These are phyloP conservation scores for Tylopilus subfusipes DNA, from an alignment of 768 basidiomycete species.

Conservation along the genomic window DNA sequence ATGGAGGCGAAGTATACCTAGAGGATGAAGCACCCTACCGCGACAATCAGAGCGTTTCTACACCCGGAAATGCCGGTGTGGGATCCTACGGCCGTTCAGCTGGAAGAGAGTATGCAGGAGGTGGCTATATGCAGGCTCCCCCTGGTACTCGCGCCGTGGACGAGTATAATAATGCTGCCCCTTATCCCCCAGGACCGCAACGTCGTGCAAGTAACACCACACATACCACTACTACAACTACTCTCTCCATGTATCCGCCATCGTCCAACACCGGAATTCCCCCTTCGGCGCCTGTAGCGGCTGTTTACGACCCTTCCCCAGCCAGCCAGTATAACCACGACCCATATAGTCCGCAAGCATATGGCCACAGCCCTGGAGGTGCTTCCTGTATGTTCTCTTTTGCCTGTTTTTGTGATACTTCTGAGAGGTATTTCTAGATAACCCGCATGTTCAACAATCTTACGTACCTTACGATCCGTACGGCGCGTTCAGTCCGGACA, in stretches of 20 bases:
- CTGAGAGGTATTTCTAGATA: constrained; percentile 40
- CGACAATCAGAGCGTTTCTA: constrained; percentile 28
- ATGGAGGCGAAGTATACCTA: constrained; percentile 53
- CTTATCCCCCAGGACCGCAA: constrained; percentile 44
- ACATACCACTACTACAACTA: constrained; percentile 39
- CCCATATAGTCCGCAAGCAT: constrained; percentile 33
- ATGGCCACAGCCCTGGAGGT: constrained; percentile 53
- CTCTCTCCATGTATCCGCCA: constrained; percentile 37
- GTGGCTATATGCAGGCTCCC: constrained; percentile 64
- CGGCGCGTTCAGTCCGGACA: constrained; percentile 36
- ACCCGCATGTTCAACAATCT: constrained; percentile 49
- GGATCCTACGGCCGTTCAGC: constrained; percentile 33
- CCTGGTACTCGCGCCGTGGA: constrained; percentile 69
- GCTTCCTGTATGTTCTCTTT: constrained; percentile 47
- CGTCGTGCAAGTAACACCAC: constrained; percentile 39
- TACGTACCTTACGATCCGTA: constrained; percentile 53
- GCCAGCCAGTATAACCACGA: constrained; percentile 24
- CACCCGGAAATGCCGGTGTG: constrained; percentile 19
- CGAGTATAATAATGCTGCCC: constrained; percentile 58
- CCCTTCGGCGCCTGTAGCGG: constrained; percentile 4
- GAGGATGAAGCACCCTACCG: constrained; percentile 45
- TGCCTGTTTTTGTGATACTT: neutral
- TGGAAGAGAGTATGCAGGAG: constrained; percentile 37
- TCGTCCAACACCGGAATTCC: constrained; percentile 26
- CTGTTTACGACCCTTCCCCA: constrained; percentile 20